These are phyloP conservation scores for Ascochyta fabae DNA, from an alignment of 2,329 filamentous ascomycete species.

Conservation along the genomic window DNA sequence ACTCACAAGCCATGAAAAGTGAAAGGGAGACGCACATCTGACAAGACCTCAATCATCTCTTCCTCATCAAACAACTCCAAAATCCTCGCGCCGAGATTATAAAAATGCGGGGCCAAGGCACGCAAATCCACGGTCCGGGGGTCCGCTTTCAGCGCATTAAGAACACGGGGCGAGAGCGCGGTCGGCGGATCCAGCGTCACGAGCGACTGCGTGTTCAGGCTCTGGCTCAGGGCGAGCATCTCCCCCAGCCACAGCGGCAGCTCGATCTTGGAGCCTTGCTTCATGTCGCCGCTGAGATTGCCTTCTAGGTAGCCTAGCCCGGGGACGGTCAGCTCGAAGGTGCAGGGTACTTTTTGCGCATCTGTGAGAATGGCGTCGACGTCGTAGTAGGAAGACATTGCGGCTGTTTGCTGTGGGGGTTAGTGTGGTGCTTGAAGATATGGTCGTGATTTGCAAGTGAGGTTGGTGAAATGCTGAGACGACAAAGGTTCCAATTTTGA, in stretches of 20 bases:
- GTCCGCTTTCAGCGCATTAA: slow-evolving; percentile 90
- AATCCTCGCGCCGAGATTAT: slow-evolving; percentile 82
- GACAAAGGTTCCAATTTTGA: too few species aligned
- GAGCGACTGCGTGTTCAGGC: slow-evolving; percentile 45
- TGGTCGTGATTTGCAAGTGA: too few species aligned
- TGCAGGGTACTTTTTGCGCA: slow-evolving; percentile 94
- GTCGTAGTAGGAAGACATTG: slow-evolving; percentile 76
- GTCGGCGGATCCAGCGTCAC: slow-evolving; percentile 81
- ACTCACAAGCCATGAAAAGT: too few species aligned
- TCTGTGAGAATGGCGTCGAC: slow-evolving; percentile 85
- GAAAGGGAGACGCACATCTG: slow-evolving; percentile 45
- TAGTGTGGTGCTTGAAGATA: background rate
- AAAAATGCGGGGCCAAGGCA: slow-evolving; percentile 85
- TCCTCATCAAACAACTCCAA: slow-evolving; percentile 92
- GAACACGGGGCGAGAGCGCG: slow-evolving; percentile 77
- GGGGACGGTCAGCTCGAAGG: slow-evolving; percentile 88
- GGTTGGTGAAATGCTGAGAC: too few species aligned
- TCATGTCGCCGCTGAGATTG: slow-evolving; percentile 74
- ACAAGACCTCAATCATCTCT: slow-evolving; percentile 69
- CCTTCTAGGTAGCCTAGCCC: slow-evolving; percentile 89
- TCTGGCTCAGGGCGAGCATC: slow-evolving; percentile 75
- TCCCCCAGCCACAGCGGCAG: slow-evolving; percentile 94
- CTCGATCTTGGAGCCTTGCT: slow-evolving; percentile 77
- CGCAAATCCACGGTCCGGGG: slow-evolving; percentile 84
- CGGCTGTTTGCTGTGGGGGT: slow-evolving; percentile 7